phyloP scores from a whole-genome alignment of 2,329 filamentous ascomycete species.

The Cladorrhinum sp. region DNA sequence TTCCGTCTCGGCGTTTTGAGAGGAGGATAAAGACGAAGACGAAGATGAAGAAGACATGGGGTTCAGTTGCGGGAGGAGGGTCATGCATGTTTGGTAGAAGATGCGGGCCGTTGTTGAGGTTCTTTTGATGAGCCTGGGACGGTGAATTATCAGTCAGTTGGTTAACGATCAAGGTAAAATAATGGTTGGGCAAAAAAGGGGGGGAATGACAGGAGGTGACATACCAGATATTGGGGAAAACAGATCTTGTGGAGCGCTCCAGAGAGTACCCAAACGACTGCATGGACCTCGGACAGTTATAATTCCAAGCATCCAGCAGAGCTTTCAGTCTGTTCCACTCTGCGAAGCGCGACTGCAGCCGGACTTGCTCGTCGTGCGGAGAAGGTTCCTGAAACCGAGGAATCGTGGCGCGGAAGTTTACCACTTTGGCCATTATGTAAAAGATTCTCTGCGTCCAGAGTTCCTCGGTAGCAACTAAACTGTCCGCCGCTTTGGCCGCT shows the following conservation, averaged over 20 bases:
- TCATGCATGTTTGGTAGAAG: constrained; percentile 85
- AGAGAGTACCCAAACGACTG: constrained; percentile 76
- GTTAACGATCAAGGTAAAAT: no score
- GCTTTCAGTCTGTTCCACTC: constrained; percentile 79
- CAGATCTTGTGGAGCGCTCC: constrained; percentile 66
- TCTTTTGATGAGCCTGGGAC: constrained; percentile 74
- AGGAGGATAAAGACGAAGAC: background rate
- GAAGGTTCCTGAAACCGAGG: constrained; percentile 58
- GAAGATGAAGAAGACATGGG: constrained; percentile 45
- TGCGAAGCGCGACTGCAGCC: constrained; percentile 60
- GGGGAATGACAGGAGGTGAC: constrained; percentile 29
- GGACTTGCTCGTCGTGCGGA: constrained; percentile 60
- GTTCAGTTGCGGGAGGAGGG: constrained; percentile 75
- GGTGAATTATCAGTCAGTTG: constrained; percentile 2
- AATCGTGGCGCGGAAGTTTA: constrained; percentile 75
- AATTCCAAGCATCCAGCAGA: constrained; percentile 82
- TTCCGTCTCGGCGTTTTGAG: constrained; percentile 46
- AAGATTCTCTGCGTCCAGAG: constrained; percentile 86
- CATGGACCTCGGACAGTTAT: constrained; percentile 78
- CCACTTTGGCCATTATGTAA: constrained; percentile 82
- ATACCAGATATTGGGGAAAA: constrained; percentile 84
- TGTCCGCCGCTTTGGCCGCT: constrained; percentile 46
- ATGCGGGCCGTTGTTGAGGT: constrained; percentile 77
- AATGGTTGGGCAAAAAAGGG: background rate
- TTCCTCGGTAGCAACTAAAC: constrained; percentile 63